Base-by-base conservation (phyloP, 805 yeast species). In the Wickerhamiella vanderwaltii region DNA sequence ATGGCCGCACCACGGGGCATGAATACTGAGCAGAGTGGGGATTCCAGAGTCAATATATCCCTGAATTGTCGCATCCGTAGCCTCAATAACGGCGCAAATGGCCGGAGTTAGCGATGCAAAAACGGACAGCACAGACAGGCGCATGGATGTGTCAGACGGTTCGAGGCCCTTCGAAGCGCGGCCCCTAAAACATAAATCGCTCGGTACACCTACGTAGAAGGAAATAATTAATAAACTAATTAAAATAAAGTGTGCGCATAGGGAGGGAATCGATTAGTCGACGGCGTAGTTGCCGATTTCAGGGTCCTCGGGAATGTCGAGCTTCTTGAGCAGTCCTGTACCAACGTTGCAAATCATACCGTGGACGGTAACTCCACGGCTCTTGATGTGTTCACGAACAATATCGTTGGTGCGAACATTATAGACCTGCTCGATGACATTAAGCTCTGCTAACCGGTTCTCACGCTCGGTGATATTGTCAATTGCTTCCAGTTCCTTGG, bases 1-100 rank as follows among this genome's bases (percentile, higher is more conserved):
- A 67, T 86, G 95, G 34, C 94, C 87, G 70, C 95, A 85, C 95
- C 95, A 86, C 62, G 88, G 66, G 30, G 79, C 79, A 51, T 69
- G 73, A 53, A 79, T 71, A 57, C 81, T 76, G 46, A 82, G 78
- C 47, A 82, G 67, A 1, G 85, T 64, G 45, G 75, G 75, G 57
- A 77, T 73, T n/a, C 73, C 77, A 0, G 77, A 66, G n/a, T 66
- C 60, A 43, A 69, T 59, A 44, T 77, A 61, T 16, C 65, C 69
- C 28, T 75, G 78, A 58, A 86, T 81, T 51, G 74, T 79, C 61
- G 74, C 71, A 46, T 60, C 65, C 23, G 52, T 49, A 30, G 57
- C 63, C 46, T 60, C 64, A 28, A 55, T 51, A 25, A 58, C 61
- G 11, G 44, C 42, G 16, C 49, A 48, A 6, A 33, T 12, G 6